Conservation (phyloP, 805 yeast genomes). For the Wickerhamomyces canadensis region DNA sequence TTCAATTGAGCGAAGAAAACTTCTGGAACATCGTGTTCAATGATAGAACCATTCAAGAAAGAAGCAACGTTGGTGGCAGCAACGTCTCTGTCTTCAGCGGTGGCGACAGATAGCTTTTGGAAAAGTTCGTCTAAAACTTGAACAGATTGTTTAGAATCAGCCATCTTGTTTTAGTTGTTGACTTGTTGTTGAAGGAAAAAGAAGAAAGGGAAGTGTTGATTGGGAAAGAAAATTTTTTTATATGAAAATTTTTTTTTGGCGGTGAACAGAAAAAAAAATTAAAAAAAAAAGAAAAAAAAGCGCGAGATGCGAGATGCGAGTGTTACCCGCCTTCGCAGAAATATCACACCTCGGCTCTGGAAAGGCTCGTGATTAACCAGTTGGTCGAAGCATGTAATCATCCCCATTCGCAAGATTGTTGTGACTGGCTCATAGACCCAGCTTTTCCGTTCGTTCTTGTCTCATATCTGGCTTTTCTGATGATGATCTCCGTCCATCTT, state of each 20-base stretch:
- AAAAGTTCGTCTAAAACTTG: slow-evolving; percentile 91
- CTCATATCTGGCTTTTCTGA: too few species aligned
- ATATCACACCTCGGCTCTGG: too few species aligned
- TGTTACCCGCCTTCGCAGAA: slow-evolving; percentile 12
- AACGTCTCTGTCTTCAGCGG: slow-evolving; percentile 73
- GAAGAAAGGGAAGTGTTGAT: slow-evolving; percentile 5
- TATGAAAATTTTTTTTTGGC: slow-evolving; percentile 3
- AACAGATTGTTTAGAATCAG: slow-evolving; percentile 43
- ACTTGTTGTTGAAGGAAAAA: background rate
- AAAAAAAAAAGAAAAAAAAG: slow-evolving; percentile 4
- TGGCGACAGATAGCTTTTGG: slow-evolving; percentile 85
- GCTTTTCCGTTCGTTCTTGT: too few species aligned
- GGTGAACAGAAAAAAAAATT: slow-evolving; percentile 5
- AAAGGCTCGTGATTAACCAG: too few species aligned
- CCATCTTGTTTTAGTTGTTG: slow-evolving; percentile 25
- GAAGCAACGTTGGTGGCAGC: slow-evolving; percentile 89
- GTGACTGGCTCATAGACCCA: too few species aligned
- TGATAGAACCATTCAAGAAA: slow-evolving; percentile 93
- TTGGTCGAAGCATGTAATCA: too few species aligned
- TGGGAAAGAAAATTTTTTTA: slow-evolving; percentile 17
- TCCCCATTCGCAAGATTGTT: too few species aligned
- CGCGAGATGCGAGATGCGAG: slow-evolving; percentile 6
- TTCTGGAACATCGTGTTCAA: slow-evolving; percentile 96
- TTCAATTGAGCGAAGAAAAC: slow-evolving; percentile 76
- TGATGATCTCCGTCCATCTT: too few species aligned